These are phyloP conservation scores for Protea cynaroides DNA, from an alignment of 164 flowering plant species.

Conservation along the genomic window DNA sequence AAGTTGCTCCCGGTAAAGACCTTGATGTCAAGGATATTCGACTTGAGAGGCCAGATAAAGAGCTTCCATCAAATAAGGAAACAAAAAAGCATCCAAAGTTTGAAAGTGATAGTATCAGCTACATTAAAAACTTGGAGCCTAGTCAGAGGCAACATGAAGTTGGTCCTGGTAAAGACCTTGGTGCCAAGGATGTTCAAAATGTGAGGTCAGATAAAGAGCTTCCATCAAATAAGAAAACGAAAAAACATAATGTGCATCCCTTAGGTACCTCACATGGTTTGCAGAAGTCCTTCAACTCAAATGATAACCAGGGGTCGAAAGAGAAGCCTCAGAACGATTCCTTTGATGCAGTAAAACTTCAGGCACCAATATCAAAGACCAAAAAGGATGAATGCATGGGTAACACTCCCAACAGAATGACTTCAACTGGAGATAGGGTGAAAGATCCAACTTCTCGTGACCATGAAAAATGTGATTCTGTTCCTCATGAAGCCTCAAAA, in stretches of 20 bases:
- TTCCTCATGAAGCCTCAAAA: constrained; percentile 11
- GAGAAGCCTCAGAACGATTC: constrained; percentile 8
- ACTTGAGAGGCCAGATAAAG: constrained; percentile 11
- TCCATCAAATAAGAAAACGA: constrained; percentile 18
- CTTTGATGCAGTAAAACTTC: constrained; percentile 6
- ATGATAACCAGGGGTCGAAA: constrained; percentile 16
- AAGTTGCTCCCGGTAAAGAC: constrained; percentile 16
- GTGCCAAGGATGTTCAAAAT: constrained; percentile 7
- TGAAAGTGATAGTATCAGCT: constrained; percentile 22
- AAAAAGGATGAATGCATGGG: constrained; percentile 5
- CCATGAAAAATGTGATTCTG: background rate
- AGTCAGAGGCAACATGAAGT: constrained; percentile 15
- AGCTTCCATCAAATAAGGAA: constrained; percentile 19
- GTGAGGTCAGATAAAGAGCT: constrained; percentile 13
- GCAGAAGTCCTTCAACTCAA: constrained; percentile 15
- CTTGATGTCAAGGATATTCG: constrained; percentile 9
- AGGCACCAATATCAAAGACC: constrained; percentile 14
- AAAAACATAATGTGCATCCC: constrained; percentile 17
- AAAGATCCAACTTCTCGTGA: constrained; percentile 11
- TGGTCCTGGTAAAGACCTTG: constrained; percentile 13
- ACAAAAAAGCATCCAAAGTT: constrained; percentile 10
- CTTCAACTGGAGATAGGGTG: constrained; percentile 7
- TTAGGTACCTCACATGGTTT: constrained; percentile 12
- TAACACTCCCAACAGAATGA: constrained; percentile 7
- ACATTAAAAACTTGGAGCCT: constrained; percentile 28